Percentiles rank a stretch among this genome's conserved stretches.
phyloP scores from a whole-genome alignment of 495 filamentous ascomycete species.

The Halenospora varia region DNA sequence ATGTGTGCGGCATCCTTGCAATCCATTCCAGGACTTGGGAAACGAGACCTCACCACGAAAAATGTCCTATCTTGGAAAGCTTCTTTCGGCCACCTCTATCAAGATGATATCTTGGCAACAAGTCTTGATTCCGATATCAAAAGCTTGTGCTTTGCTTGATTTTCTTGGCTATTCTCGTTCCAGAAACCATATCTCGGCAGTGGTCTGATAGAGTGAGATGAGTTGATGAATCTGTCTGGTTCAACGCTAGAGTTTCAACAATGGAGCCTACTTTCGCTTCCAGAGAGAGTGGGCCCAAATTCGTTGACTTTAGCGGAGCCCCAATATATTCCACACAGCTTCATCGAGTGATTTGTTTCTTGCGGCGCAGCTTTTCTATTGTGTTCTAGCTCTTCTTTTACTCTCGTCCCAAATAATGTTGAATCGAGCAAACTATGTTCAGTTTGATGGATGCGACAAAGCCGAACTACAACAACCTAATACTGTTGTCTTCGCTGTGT shows the following conservation, averaged over 20 bases:
- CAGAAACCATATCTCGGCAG: no score
- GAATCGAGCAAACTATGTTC: no score
- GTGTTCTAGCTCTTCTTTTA: no score
- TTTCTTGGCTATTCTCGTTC: background rate
- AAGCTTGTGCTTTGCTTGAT: background rate
- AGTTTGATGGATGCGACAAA: no score
- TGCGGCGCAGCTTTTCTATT: no score
- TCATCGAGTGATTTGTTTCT: background rate
- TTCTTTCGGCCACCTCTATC: background rate
- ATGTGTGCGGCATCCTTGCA: no score
- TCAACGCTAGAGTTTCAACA: background rate
- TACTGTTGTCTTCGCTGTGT: no score
- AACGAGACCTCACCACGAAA: background rate
- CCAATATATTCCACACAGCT: background rate
- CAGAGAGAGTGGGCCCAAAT: background rate
- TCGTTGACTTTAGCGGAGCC: background rate
- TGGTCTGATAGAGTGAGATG: background rate
- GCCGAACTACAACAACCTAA: no score
- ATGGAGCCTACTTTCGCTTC: background rate
- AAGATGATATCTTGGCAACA: background rate
- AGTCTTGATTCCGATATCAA: background rate
- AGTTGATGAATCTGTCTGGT: no score
- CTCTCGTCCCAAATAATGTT: no score
- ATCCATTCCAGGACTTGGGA: background rate
- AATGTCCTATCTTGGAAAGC: background rate